Evolutionary conservation across 2,329 filamentous ascomycete species (phyloP).

Genomic region (Alternaria brassicicola): DNA sequence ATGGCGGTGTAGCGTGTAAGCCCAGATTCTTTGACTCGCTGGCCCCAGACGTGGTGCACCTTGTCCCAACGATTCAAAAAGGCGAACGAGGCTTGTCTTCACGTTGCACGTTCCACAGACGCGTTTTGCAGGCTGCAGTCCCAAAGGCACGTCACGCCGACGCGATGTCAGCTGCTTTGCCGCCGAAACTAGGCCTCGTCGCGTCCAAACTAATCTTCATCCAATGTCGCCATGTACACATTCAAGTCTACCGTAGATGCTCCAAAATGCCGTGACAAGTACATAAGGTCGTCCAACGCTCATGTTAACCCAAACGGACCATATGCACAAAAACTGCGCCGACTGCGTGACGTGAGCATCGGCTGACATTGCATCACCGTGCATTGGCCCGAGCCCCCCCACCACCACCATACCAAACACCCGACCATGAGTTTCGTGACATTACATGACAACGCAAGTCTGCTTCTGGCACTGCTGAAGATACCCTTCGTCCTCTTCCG

Average conservation of each 20-base stretch:
- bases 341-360: constrained; percentile 41
- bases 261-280: background rate
- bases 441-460: constrained; percentile 54
- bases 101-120: constrained; percentile 15
- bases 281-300: background rate
- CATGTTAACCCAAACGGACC: constrained; percentile 4
- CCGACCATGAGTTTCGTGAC: background rate
- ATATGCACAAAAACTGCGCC: constrained; percentile 23
- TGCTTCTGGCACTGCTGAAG: constrained; percentile 65
- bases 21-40: constrained; percentile 4
- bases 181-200: constrained; percentile 4
- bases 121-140: constrained; percentile 23
- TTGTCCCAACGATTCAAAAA: background rate
- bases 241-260: background rate
- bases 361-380: constrained; percentile 35
- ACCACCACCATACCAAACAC: constrained; percentile 19
- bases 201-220: background rate
- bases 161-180: constrained; percentile 35
- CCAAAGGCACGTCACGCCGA: constrained; percentile 14
- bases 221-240: constrained; percentile 1
- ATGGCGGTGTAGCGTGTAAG: constrained; percentile 26
- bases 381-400: constrained; percentile 14
- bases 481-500: constrained; percentile 77
- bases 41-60: background rate
- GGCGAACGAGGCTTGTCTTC: background rate